Conservation (phyloP, 164 flowering plant species). For the Tinospora cordifolia region DNA sequence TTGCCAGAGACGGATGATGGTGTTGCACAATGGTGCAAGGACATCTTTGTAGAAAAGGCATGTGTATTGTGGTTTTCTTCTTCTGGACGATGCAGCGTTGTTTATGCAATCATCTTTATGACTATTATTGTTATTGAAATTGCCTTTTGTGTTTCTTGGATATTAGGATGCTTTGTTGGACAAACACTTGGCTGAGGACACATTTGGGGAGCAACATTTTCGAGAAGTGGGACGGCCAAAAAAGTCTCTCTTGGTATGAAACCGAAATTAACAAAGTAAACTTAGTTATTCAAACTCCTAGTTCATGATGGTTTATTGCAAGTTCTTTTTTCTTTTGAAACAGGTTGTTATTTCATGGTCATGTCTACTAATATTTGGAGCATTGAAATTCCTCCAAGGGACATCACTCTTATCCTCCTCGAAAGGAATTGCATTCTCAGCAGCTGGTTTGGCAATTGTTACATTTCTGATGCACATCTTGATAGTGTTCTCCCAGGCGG, state of each 20-base stretch:
- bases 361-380: conserved; percentile 28
- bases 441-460: conserved; percentile 36
- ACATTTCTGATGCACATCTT: conserved; percentile 57
- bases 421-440: conserved; percentile 46
- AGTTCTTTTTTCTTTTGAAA: background rate
- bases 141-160: background rate
- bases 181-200: conserved; percentile 39
- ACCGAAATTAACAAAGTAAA: background rate
- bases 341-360: conserved; percentile 59
- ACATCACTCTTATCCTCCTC: conserved; percentile 48
- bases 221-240: conserved; percentile 51
- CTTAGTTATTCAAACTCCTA: background rate
- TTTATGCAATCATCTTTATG: background rate
- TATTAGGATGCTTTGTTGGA: conserved; percentile 68
- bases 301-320: background rate
- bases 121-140: background rate
- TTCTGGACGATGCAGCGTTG: background rate
- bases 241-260: conserved; percentile 54
- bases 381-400: conserved; percentile 35
- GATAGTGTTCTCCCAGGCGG: conserved; percentile 59
- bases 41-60: conserved; percentile 76
- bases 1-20: conserved; percentile 66
- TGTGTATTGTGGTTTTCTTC: background rate
- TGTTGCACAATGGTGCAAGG: conserved; percentile 83
- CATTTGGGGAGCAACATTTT: conserved; percentile 37